Evolutionary conservation across 2,329 filamentous ascomycete species (phyloP), one percentile per base, ranked within the genome.

Genomic region (Nigrospora oryzae): DNA sequence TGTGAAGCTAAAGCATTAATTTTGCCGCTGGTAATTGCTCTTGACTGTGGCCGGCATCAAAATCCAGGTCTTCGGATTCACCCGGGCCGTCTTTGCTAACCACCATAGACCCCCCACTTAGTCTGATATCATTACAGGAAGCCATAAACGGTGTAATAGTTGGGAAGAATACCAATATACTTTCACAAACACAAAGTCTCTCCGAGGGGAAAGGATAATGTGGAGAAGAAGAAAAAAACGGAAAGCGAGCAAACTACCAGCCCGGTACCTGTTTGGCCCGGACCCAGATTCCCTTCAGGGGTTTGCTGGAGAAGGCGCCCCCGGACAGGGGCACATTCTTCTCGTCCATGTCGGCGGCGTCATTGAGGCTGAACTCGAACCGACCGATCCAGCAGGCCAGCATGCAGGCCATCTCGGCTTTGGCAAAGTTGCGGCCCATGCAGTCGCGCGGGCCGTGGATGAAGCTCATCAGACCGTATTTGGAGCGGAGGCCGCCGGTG

Each of bases 321-420:
- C 48, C 48, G 11, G 49, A 51, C 8, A 49, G 40, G 23, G 36
- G 39, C 35, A 51, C 44, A n/a, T 49, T 49, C 31, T 36, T 43
- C 45, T 51, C 49, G 36, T 51, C 43, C 36, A 42, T 38, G 32
- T 49, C 33, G 5, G 42, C 28, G 38, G 33, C n/a, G 15, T 51
- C 47, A 28, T 42, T 43, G 17, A 52, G 38, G 37, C 45, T 43
- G 31, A 50, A 51, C 23, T 52, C 50, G 40, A 52, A 52, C 13
- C 44, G 38, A 15, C 48, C 50, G n/a, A 51, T 23, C 45, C 43
- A 46, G 17, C 44, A 45, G 5, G 64, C 68, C 10, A 78, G 69
- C 49, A 83, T 81, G 32, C 79, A 67, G 33, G 73, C 69, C 52
- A 84, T 57, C 53, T 84, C 81, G 77, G 84, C 83, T 65, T 83